Evolutionary conservation across 2,329 filamentous ascomycete genomes (phyloP).

Genomic region (Rhexocercosporidium sp.): DNA sequence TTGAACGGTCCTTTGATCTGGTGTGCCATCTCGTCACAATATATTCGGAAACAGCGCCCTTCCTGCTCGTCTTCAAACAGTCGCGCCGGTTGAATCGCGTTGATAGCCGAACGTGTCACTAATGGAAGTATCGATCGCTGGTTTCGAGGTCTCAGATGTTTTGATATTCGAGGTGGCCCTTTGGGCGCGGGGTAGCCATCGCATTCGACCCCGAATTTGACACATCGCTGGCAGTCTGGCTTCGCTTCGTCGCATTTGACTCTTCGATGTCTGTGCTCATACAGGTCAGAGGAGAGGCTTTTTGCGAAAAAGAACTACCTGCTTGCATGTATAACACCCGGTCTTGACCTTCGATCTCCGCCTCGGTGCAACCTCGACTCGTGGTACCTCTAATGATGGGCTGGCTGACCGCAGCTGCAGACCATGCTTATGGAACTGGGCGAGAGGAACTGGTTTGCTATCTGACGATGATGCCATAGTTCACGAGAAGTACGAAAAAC

Average conservation of each 20-base stretch:
- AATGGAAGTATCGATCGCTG: neutral
- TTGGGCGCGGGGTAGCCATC: slow-evolving; percentile 15
- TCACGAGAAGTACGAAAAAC: neutral
- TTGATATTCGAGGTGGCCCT: neutral
- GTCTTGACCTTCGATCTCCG: slow-evolving; percentile 14
- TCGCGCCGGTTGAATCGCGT: neutral
- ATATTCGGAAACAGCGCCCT: slow-evolving; percentile 27
- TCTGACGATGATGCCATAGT: neutral
- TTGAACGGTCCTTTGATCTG: slow-evolving; percentile 26
- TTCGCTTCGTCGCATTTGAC: slow-evolving; percentile 22
- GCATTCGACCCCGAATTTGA: slow-evolving; percentile 17
- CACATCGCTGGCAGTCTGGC: slow-evolving; percentile 15
- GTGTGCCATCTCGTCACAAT: slow-evolving; percentile 28
- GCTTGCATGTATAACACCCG: slow-evolving; percentile 20
- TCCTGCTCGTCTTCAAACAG: slow-evolving; percentile 22
- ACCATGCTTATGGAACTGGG: slow-evolving; percentile 1
- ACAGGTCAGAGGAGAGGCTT: neutral
- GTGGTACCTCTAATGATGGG: neutral
- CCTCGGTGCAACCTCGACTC: neutral
- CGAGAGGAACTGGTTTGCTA: neutral
- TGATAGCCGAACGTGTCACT: neutral
- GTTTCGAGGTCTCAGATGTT: neutral
- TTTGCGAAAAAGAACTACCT: neutral
- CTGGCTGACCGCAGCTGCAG: neutral
- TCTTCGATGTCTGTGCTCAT: slow-evolving; percentile 9